Percentiles rank a stretch among this genome's conserved stretches.
Conservation (phyloP, 768 basidiomycete species). For the Boletus bicolor region DNA sequence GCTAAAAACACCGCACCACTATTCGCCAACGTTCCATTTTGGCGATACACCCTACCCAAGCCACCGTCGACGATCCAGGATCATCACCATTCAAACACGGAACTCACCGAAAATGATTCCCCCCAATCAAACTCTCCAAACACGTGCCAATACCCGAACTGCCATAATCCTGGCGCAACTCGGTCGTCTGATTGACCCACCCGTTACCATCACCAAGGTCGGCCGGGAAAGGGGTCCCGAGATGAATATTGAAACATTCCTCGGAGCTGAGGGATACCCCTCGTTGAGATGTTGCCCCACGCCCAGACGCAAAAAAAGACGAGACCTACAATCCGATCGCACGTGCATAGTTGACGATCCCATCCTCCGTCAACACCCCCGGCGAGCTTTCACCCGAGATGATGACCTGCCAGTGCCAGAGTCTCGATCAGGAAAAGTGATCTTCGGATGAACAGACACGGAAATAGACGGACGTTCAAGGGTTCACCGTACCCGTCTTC, state of each 20-base stretch:
- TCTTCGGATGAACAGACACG: neutral
- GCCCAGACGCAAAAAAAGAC: neutral
- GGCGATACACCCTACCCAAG: constrained; percentile 42
- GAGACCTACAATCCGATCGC: constrained; percentile 59
- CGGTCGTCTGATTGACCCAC: constrained; percentile 41
- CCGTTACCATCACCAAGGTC: constrained; percentile 50
- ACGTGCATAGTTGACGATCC: constrained; percentile 56
- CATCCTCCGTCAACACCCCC: constrained; percentile 50
- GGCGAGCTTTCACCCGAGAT: constrained; percentile 63
- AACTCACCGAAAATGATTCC: constrained; percentile 46
- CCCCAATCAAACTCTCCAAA: constrained; percentile 42
- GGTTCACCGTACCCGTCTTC: constrained; percentile 40
- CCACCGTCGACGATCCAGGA: neutral
- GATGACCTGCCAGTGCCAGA: constrained; percentile 44
- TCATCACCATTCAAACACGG: neutral
- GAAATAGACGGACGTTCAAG: constrained; percentile 36
- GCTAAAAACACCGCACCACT: constrained; percentile 56
- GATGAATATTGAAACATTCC: constrained; percentile 39
- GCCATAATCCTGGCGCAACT: constrained; percentile 45
- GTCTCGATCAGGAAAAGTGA: neutral
- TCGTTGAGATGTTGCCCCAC: neutral
- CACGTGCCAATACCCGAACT: constrained; percentile 39
- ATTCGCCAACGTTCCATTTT: constrained; percentile 53
- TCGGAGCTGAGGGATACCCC: constrained; percentile 26
- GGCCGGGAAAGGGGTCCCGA: constrained; percentile 38